Evolutionary conservation across 306 rosid species (phyloP).

Genomic region (Vigna mungo): DNA sequence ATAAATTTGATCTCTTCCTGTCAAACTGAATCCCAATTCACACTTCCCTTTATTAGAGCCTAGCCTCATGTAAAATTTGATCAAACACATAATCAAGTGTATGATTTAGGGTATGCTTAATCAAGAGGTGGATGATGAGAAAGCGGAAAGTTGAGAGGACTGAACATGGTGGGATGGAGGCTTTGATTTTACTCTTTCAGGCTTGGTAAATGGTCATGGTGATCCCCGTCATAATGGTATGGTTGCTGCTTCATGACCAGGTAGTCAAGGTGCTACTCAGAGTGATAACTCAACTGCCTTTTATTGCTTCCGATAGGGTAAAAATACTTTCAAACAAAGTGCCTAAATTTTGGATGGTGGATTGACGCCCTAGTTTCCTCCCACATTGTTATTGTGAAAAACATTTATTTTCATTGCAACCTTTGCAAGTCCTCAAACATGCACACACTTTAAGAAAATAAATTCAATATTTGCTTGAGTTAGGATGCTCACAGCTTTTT

Average conservation of each 20-base stretch:
- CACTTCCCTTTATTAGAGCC: slow-evolving; percentile 21
- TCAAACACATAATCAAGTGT: neutral
- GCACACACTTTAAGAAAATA: slow-evolving; percentile 4
- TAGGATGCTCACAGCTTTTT: slow-evolving; percentile 74
- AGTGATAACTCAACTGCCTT: neutral
- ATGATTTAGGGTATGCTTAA: slow-evolving; percentile 1
- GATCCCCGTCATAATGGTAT: neutral
- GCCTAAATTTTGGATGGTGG: neutral
- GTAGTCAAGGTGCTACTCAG: neutral
- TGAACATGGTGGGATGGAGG: neutral
- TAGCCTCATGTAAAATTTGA: slow-evolving; percentile 13
- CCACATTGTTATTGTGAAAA: slow-evolving; percentile 20
- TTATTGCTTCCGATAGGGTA: neutral
- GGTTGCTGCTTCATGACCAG: neutral
- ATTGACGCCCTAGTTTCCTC: slow-evolving; percentile 15
- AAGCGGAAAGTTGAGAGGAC: neutral
- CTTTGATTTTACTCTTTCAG: neutral
- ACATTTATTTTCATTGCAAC: slow-evolving; percentile 1
- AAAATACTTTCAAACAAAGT: slow-evolving; percentile 1
- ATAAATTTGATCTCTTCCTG: slow-evolving; percentile 1
- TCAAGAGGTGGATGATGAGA: slow-evolving; percentile 9
- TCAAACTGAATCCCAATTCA: slow-evolving; percentile 26
- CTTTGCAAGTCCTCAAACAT: slow-evolving; percentile 1
- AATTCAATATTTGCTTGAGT: slow-evolving; percentile 9
- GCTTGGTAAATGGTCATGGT: slow-evolving; percentile 4